These are phyloP conservation scores for Cyanodermella asteris DNA, from an alignment of 2,329 filamentous ascomycete species.

Conservation along the genomic window DNA sequence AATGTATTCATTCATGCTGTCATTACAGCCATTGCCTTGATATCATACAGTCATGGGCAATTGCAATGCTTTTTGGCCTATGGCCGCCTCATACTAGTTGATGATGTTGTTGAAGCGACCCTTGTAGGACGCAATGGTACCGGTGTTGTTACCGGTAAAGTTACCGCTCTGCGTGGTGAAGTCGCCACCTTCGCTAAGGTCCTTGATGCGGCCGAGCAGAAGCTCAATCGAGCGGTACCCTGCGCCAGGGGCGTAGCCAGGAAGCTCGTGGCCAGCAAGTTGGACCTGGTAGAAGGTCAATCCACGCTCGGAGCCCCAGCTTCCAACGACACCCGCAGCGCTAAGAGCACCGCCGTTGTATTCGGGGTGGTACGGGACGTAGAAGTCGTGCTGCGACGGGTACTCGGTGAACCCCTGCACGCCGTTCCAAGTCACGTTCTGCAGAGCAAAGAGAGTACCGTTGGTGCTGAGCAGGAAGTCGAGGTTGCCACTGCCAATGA, in stretches of 20 bases:
- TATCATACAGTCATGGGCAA: no score
- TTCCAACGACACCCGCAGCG: constrained; percentile 19
- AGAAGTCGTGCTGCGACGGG: constrained; percentile 19
- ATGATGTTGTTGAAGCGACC: no score
- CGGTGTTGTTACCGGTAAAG: constrained; percentile 2
- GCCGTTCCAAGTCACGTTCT: constrained; percentile 33
- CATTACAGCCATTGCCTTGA: no score
- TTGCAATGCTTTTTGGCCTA: no score
- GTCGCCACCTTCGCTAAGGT: constrained; percentile 15
- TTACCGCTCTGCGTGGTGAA: constrained; percentile 15
- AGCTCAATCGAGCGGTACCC: constrained; percentile 21
- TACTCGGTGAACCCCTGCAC: constrained; percentile 22
- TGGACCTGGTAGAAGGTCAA: constrained; percentile 17
- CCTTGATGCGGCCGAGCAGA: constrained; percentile 17
- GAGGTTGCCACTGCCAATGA: constrained; percentile 26
- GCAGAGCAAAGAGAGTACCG: constrained; percentile 28
- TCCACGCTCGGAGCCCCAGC: constrained; percentile 21
- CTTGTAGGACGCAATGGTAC: no score
- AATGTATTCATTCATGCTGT: no score
- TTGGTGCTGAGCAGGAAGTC: constrained; percentile 29
- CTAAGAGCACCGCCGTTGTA: constrained; percentile 15
- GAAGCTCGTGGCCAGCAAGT: constrained; percentile 16
- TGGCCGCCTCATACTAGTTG: no score
- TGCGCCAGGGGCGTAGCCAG: constrained; percentile 21
- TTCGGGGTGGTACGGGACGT: constrained; percentile 22